phyloP scores from a whole-genome alignment of 192 early-diverging fungal genomes.

The Podila verticillata region DNA sequence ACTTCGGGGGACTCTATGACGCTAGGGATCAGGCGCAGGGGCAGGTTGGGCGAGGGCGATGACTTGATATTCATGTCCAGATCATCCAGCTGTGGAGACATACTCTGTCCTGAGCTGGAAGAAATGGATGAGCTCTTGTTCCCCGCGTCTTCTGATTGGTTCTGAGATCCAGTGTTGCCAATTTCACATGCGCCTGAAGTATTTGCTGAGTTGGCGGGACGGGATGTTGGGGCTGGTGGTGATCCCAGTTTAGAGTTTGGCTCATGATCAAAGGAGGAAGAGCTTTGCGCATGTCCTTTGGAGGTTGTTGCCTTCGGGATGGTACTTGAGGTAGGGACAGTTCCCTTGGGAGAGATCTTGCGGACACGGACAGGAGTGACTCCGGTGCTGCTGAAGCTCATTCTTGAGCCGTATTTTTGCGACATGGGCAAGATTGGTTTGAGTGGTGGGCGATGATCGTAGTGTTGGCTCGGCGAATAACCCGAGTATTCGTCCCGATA shows the following conservation, averaged over 20 bases:
- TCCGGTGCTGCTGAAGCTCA: slow-evolving; percentile 13
- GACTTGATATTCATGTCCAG: slow-evolving; percentile 12
- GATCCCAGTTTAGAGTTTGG: background rate
- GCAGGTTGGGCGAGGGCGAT: slow-evolving; percentile 22
- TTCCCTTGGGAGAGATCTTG: slow-evolving; percentile 35
- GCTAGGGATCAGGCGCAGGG: background rate
- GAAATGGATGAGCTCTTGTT: too few species aligned
- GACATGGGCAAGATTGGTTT: slow-evolving; percentile 47
- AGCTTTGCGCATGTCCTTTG: background rate
- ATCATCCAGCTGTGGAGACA: slow-evolving; percentile 6
- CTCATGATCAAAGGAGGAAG: background rate
- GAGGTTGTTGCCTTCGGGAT: background rate
- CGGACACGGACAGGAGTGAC: slow-evolving; percentile 23
- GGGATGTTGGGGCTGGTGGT: background rate
- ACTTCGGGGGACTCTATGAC: background rate
- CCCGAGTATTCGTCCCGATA: background rate
- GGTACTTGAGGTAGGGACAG: background rate
- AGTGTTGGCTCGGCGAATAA: background rate
- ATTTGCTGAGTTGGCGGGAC: background rate
- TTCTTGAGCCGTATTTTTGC: slow-evolving; percentile 30
- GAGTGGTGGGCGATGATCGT: slow-evolving; percentile 31
- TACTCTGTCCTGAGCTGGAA: too few species aligned
- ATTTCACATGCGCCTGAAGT: background rate
- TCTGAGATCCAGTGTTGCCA: background rate
- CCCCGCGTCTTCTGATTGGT: too few species aligned